Percentiles rank a stretch among this genome's conserved stretches.
Evolutionary conservation across 768 basidiomycete species (phyloP).

Genomic region (Lentinula detonsa): DNA sequence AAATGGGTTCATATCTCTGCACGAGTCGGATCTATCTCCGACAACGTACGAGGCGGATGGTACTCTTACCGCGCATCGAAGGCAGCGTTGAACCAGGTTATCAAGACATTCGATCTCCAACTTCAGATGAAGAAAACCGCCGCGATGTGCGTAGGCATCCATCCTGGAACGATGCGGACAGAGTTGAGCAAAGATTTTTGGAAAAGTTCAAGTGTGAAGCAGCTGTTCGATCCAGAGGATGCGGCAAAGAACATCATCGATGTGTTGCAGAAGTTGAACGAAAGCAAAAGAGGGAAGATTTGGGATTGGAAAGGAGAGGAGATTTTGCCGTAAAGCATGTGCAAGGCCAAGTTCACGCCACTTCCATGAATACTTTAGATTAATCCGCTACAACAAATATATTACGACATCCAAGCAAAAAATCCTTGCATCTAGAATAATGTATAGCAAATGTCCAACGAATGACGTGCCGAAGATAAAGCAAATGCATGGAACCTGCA

Average conservation of each 20-base stretch:
- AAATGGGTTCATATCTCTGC: constrained; percentile 60
- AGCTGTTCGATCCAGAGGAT: constrained; percentile 44
- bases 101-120: constrained; percentile 55
- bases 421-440: too few species aligned
- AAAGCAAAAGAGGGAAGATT: constrained; percentile 39
- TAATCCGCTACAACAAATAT: too few species aligned
- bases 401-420: too few species aligned
- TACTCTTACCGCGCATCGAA: constrained; percentile 59
- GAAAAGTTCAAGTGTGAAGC: constrained; percentile 28
- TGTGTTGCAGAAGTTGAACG: constrained; percentile 36
- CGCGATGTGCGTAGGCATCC: constrained; percentile 49
- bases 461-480: too few species aligned
- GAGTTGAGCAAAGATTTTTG: constrained; percentile 52
- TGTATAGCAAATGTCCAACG: too few species aligned
- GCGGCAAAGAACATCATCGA: constrained; percentile 40
- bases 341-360: background rate
- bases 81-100: constrained; percentile 57
- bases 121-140: constrained; percentile 38
- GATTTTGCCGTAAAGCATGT: constrained; percentile 19
- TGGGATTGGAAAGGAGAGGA: constrained; percentile 57
- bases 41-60: constrained; percentile 56
- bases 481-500: too few species aligned
- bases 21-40: constrained; percentile 51
- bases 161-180: constrained; percentile 58
- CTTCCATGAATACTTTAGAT: background rate